Conservation (phyloP, 1,284 basidiomycete species). For the Puccinia polysora region DNA sequence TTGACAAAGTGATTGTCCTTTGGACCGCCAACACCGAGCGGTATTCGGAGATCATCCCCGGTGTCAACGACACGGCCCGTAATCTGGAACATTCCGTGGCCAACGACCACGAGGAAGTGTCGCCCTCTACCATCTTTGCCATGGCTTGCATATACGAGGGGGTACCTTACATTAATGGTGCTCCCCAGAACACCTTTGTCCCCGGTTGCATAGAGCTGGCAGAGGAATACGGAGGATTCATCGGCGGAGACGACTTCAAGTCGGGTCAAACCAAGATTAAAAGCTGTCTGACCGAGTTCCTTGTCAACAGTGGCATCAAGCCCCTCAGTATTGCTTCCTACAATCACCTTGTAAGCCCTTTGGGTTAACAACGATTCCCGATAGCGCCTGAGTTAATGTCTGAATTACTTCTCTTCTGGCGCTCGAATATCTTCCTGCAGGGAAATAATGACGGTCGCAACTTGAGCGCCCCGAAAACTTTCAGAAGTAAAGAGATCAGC, state of each 20-base stretch:
- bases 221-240: conserved; percentile 82
- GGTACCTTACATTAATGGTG: conserved; percentile 92
- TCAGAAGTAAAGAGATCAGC: conserved; percentile 40
- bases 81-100: conserved; percentile 79
- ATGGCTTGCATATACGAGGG: conserved; percentile 93
- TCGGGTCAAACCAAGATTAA: conserved; percentile 54
- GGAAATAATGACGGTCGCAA: conserved; percentile 42
- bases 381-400: neutral
- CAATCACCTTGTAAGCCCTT: conserved; percentile 81
- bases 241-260: conserved; percentile 97
- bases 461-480: conserved; percentile 35
- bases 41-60: conserved; percentile 88
- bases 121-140: conserved; percentile 91
- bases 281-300: conserved; percentile 92
- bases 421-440: conserved; percentile 1
- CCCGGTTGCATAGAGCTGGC: conserved; percentile 91
- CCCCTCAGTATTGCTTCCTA: conserved; percentile 93
- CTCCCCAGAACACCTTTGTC: conserved; percentile 98
- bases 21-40: conserved; percentile 87
- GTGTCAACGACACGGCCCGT: conserved; percentile 91
- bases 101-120: conserved; percentile 80
- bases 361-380: neutral
- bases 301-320: conserved; percentile 98
- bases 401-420: too few species aligned
- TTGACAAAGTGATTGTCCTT: conserved; percentile 62